A percentile compares a stretch with the other conserved stretches of the same genome.
These are phyloP conservation scores for Nicotiana knightiana DNA, from an alignment of 257 asterid species.

Conservation along the genomic window DNA sequence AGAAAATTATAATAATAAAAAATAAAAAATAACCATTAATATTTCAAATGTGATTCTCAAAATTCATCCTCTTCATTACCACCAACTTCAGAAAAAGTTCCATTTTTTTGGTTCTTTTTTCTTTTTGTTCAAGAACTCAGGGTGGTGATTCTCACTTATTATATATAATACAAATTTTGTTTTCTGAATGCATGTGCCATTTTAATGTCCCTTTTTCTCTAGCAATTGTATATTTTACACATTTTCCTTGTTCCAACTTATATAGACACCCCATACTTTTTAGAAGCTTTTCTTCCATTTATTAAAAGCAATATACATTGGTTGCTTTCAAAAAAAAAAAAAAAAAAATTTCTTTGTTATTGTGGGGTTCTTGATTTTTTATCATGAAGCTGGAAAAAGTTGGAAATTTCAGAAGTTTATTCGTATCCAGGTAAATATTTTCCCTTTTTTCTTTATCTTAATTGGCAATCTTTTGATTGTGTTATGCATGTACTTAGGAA, in stretches of 20 bases:
- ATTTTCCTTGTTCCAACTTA: background rate
- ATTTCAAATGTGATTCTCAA: background rate
- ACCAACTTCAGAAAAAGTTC: background rate
- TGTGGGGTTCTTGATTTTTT: background rate
- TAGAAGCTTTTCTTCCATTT: background rate
- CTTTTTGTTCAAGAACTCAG: background rate
- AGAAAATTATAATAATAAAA: background rate
- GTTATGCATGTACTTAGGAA: background rate
- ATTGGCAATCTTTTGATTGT: background rate
- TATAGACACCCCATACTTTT: background rate
- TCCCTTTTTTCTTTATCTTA: background rate
- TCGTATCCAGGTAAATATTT: background rate
- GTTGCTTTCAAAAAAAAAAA: background rate
- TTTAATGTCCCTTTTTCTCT: background rate
- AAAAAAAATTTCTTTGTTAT: background rate
- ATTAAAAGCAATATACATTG: background rate
- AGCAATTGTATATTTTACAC: background rate
- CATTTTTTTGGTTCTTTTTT: background rate
- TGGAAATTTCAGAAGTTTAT: background rate
- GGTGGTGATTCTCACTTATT: background rate
- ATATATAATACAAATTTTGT: background rate
- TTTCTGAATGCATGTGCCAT: background rate
- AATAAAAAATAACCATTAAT: background rate
- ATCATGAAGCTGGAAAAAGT: background rate
- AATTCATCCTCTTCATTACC: background rate